Evolutionary conservation across 805 yeast species (phyloP), one percentile per base, ranked within the genome.

Genomic region (Danielia reshetovae): DNA sequence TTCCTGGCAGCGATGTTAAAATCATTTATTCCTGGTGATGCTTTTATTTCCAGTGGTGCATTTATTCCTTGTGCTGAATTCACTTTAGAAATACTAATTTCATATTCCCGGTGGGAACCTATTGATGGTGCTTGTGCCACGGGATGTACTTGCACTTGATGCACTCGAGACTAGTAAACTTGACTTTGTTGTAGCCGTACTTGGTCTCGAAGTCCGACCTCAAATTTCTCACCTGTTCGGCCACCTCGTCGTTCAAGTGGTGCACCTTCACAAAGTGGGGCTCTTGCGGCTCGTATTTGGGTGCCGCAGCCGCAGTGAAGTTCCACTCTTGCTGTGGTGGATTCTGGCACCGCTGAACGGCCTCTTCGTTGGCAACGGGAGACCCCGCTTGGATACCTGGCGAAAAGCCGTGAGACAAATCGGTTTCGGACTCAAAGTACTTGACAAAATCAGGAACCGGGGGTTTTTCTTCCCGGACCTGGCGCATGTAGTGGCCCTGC

Each of bases 101-200:
- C n/a, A n/a, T n/a, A n/a, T n/a, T n/a, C n/a, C n/a, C n/a, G n/a
- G n/a, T n/a, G n/a, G n/a, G n/a, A n/a, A n/a, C n/a, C n/a, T 11
- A 7, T 24, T 13, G 13, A 15, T 30, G 26, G 24, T 41, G 46
- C 32, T 39, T 39, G 32, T 42, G 43, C 46, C 48, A 43, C 5
- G 46, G 46, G 21, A 42, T 15, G 32, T 34, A 42, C 32, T 36
- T 42, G 38, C 48, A 43, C 25, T 39, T 41, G 30, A 34, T 39
- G 32, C 48, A 43, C 32, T 34, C 36, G 16, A 24, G 22, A 12
- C 27, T 37, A 25, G 32, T 38, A 38, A 43, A 42, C 7, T 31
- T 29, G 29, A 43, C 44, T 29, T 31, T 39, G 17, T 24, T 29
- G 15, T 26, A 34, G 29, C 39, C 24, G 23, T 38, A 35, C 26